Conservation (phyloP, 306 rosid genomes). For the Vigna reflexopilosa region DNA sequence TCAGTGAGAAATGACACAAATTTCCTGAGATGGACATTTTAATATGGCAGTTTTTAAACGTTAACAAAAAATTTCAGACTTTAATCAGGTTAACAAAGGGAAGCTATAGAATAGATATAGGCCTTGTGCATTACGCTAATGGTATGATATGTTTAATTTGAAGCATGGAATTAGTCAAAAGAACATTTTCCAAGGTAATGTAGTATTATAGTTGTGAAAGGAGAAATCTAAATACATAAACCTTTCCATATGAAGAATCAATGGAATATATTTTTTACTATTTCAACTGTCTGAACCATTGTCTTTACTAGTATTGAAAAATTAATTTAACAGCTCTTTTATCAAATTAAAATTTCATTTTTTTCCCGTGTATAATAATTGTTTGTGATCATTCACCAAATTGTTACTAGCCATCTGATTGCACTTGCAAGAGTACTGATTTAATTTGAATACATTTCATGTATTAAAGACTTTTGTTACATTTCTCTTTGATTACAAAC, state of each 20-base stretch:
- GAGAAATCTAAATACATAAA: background rate
- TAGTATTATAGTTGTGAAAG: background rate
- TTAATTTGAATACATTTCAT: conserved; percentile 2
- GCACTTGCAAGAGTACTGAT: conserved; percentile 16
- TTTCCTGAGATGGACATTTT: conserved; percentile 5
- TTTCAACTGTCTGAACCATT: background rate
- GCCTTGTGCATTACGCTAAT: background rate
- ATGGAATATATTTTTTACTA: background rate
- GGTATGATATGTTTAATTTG: background rate
- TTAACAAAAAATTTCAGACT: background rate
- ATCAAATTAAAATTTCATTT: background rate
- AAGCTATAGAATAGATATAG: background rate
- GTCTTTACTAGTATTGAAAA: background rate
- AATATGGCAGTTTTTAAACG: background rate
- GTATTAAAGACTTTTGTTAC: conserved; percentile 13
- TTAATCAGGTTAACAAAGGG: background rate
- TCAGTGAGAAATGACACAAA: conserved; percentile 30
- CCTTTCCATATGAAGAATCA: conserved; percentile 17
- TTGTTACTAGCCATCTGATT: conserved; percentile 1
- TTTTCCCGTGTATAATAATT: background rate
- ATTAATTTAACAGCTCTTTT: background rate
- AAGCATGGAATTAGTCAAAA: conserved; percentile 1
- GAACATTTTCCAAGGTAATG: conserved; percentile 6
- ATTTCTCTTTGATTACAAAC: conserved; percentile 15
- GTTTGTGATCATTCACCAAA: background rate